phyloP scores from a whole-genome alignment of 768 basidiomycete species.

The Boletus subparvulus region DNA sequence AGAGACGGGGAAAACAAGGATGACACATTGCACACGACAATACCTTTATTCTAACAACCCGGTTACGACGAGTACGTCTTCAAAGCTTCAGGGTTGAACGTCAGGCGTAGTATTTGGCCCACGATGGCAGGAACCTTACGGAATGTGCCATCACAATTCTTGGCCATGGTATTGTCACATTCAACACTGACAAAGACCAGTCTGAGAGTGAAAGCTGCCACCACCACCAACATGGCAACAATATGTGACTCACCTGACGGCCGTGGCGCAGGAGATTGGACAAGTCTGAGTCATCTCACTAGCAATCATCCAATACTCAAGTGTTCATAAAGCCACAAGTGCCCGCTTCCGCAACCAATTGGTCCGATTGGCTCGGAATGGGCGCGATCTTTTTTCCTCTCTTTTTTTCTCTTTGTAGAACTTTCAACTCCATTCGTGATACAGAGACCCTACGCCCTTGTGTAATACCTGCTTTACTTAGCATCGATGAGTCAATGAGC shows the following conservation, averaged over 20 bases:
- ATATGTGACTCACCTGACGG: background rate
- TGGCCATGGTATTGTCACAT: background rate
- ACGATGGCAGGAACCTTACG: conserved; percentile 13
- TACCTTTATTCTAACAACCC: conserved; percentile 14
- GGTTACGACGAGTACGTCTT: conserved; percentile 21
- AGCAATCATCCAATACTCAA: background rate
- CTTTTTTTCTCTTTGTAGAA: too few relatives aligned
- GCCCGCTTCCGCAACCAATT: background rate
- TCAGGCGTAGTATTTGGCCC: background rate
- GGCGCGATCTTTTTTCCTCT: background rate
- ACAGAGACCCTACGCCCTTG: too few relatives aligned
- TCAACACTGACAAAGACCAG: too few relatives aligned
- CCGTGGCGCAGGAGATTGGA: too few relatives aligned
- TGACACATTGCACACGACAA: background rate
- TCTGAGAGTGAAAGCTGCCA: too few relatives aligned
- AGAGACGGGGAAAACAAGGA: conserved; percentile 6
- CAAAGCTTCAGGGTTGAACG: conserved; percentile 24
- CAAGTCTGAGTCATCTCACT: background rate
- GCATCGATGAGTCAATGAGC: too few relatives aligned
- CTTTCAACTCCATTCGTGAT: background rate
- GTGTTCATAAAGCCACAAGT: too few relatives aligned
- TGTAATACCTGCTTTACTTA: too few relatives aligned
- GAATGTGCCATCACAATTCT: conserved; percentile 1
- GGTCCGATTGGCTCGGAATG: background rate
- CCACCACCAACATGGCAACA: too few relatives aligned